phyloP scores from a whole-genome alignment of 1,139 yeast species.

The Geotrichum aggregatum region DNA sequence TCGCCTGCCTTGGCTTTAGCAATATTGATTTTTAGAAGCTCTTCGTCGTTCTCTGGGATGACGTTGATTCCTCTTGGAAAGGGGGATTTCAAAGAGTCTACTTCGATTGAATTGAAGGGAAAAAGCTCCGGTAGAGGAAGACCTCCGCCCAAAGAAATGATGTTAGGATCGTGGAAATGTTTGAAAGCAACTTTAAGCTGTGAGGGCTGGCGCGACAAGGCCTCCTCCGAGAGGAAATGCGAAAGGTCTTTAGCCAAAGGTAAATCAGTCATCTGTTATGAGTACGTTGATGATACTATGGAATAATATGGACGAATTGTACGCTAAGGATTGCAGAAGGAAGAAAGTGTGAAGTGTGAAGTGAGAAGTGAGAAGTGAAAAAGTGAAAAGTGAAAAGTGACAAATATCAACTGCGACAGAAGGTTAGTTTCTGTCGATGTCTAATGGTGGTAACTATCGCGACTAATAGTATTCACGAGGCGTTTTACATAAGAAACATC shows the following conservation, averaged over 20 bases:
- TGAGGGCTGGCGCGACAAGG: slow-evolving; percentile 70
- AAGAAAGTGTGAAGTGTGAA: too few relatives aligned
- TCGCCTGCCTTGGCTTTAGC: slow-evolving; percentile 11
- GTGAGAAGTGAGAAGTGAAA: too few relatives aligned
- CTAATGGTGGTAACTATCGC: too few relatives aligned
- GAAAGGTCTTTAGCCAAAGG: slow-evolving; percentile 59
- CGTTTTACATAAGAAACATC: too few relatives aligned
- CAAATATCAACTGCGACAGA: too few relatives aligned
- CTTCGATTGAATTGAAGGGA: slow-evolving; percentile 75
- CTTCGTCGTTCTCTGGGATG: slow-evolving; percentile 49
- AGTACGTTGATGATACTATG: too few relatives aligned
- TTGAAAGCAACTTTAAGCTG: slow-evolving; percentile 81
- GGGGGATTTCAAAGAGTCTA: slow-evolving; percentile 73
- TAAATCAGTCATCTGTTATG: not conserved
- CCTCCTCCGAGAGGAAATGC: slow-evolving; percentile 74
- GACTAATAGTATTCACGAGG: too few relatives aligned
- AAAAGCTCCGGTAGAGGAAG: slow-evolving; percentile 84
- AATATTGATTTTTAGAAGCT: slow-evolving; percentile 32
- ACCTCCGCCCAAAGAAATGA: slow-evolving; percentile 93
- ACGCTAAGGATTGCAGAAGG: too few relatives aligned
- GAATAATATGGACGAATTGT: too few relatives aligned
- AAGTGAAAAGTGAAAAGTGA: too few relatives aligned
- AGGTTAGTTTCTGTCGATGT: too few relatives aligned
- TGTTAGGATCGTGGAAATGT: slow-evolving; percentile 65
- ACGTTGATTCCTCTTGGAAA: slow-evolving; percentile 73